These are phyloP conservation scores for Sporisorium graminicola DNA, from an alignment of 1,284 basidiomycete species.

Conservation along the genomic window DNA sequence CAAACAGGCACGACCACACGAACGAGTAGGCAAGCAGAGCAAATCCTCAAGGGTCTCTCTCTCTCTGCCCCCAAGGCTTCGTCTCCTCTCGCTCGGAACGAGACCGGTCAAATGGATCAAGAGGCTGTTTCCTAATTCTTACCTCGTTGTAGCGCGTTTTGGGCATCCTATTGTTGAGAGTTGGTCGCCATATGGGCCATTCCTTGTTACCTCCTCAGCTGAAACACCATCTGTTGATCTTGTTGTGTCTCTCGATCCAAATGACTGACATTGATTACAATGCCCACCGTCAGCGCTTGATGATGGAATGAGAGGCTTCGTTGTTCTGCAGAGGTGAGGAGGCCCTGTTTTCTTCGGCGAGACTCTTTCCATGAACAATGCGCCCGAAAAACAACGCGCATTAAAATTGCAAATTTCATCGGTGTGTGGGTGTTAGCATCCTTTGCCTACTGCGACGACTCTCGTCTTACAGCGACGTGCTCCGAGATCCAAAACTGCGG, in stretches of 20 bases:
- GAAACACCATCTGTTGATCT: not conserved
- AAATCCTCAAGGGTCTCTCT: not conserved
- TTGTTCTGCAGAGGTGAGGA: not conserved
- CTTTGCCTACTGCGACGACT: not conserved
- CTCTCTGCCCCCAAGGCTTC: not conserved
- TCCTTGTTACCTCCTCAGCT: not conserved
- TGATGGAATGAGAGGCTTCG: not conserved
- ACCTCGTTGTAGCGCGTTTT: no score
- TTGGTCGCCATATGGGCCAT: not conserved
- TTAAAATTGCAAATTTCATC: not conserved
- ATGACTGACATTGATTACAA: not conserved
- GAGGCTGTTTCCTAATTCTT: no score
- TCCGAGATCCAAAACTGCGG: not conserved
- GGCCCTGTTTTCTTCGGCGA: no score
- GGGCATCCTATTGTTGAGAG: no score
- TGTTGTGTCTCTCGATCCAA: not conserved
- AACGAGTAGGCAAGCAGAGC: no score
- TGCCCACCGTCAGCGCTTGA: not conserved
- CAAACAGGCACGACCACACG: not conserved
- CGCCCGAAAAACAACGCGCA: not conserved
- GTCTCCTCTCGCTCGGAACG: no score
- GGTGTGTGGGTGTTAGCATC: not conserved
- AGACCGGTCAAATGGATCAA: no score
- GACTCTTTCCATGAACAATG: not conserved
- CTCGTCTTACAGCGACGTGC: not conserved